Conservation (phyloP, 2,329 filamentous ascomycete genomes). For the Aureobasidium vineae region DNA sequence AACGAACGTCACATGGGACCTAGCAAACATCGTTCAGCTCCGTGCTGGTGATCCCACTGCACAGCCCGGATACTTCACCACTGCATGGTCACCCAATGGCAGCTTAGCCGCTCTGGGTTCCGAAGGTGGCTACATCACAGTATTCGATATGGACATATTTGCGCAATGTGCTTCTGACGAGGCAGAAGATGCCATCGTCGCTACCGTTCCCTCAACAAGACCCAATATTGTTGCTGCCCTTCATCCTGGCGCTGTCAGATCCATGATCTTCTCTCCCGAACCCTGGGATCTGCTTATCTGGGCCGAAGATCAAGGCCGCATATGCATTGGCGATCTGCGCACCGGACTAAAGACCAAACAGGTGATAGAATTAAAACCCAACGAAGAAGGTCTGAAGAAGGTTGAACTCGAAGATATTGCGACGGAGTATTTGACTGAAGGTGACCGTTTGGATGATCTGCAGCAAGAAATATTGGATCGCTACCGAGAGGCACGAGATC, state of each 20-base stretch:
- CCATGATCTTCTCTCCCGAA: slow-evolving; percentile 88
- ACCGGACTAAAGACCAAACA: slow-evolving; percentile 66
- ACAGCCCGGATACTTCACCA: slow-evolving; percentile 67
- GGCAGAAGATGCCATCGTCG: slow-evolving; percentile 61
- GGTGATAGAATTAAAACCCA: slow-evolving; percentile 62
- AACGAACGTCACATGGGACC: slow-evolving; percentile 42
- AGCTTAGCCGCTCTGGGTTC: slow-evolving; percentile 72
- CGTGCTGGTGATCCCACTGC: slow-evolving; percentile 42
- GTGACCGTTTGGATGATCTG: slow-evolving; percentile 50
- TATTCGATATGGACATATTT: slow-evolving; percentile 62
- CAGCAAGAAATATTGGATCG: slow-evolving; percentile 47
- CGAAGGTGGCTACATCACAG: slow-evolving; percentile 74
- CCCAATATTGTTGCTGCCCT: slow-evolving; percentile 48
- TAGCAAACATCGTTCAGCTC: slow-evolving; percentile 44
- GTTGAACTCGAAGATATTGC: slow-evolving; percentile 51
- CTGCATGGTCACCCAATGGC: slow-evolving; percentile 71
- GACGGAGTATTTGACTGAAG: neutral
- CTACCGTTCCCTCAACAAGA: slow-evolving; percentile 74
- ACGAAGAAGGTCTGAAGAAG: slow-evolving; percentile 56
- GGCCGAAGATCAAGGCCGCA: slow-evolving; percentile 80
- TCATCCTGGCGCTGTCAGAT: slow-evolving; percentile 71
- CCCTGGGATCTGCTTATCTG: slow-evolving; percentile 90
- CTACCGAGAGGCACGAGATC: slow-evolving; percentile 44
- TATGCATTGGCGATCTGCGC: slow-evolving; percentile 72
- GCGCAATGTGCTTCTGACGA: slow-evolving; percentile 32